Evolutionary conservation across 129 eudicot genomes (phyloP).

Genomic region (Chrysanthemum makinoi): DNA sequence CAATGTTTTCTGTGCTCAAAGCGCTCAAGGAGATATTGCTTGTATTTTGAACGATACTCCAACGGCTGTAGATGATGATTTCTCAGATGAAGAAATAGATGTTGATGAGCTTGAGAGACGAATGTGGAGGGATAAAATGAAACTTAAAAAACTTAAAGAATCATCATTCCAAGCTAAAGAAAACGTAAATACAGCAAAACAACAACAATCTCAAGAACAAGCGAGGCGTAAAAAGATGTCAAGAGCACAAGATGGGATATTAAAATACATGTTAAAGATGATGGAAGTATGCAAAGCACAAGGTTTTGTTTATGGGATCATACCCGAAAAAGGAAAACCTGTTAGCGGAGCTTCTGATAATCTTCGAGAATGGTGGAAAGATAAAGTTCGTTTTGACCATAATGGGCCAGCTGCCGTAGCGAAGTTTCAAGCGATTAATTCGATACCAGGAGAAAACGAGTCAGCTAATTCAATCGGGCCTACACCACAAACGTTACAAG

Average conservation of each 20-base stretch:
- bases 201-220: conserved; percentile 59
- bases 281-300: conserved; percentile 93
- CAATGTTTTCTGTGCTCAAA: conserved; percentile 48
- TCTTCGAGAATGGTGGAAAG: conserved; percentile 92
- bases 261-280: conserved; percentile 79
- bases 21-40: conserved; percentile 45
- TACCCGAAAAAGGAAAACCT: conserved; percentile 90
- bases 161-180: conserved; percentile 41
- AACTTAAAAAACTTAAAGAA: conserved; percentile 61
- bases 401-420: conserved; percentile 87
- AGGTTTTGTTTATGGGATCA: conserved; percentile 78
- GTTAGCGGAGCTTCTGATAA: conserved; percentile 90
- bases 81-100: conserved; percentile 69
- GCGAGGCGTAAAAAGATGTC: conserved; percentile 69
- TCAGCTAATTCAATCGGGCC: conserved; percentile 50
- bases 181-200: conserved; percentile 39
- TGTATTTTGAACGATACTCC: conserved; percentile 38
- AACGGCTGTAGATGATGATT: conserved; percentile 59
- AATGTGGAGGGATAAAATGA: conserved; percentile 84
- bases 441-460: conserved; percentile 52
- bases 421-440: conserved; percentile 51
- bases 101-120: conserved; percentile 80
- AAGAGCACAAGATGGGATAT: conserved; percentile 81
- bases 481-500: conserved; percentile 71
- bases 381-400: conserved; percentile 79